Percentiles rank a stretch among this genome's conserved stretches.
These are phyloP conservation scores for Rhodotorula diobovata DNA, from an alignment of 768 basidiomycete genomes.

Conservation along the genomic window DNA sequence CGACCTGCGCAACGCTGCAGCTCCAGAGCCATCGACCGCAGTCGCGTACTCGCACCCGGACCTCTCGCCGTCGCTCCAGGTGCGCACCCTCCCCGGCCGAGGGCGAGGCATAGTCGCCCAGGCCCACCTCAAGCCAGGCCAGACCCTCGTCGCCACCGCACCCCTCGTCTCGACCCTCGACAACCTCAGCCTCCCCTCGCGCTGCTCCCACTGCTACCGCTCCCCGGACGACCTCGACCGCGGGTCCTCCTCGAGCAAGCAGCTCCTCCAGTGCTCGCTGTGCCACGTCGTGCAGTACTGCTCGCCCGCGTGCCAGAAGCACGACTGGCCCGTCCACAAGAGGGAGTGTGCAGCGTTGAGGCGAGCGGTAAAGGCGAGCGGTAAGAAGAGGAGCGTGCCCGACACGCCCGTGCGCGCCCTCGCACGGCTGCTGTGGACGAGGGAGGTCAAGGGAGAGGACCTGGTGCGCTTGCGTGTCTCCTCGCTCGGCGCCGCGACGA, in stretches of 20 bases:
- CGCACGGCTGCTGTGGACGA: conserved; percentile 59
- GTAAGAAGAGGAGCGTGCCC: conserved; percentile 49
- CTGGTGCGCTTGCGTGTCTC: conserved; percentile 7
- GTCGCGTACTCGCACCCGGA: conserved; percentile 2
- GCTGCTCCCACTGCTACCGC: conserved; percentile 28
- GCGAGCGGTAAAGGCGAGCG: conserved; percentile 47
- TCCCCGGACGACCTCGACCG: conserved; percentile 41
- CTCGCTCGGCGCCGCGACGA: too few relatives aligned
- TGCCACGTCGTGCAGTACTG: conserved; percentile 76
- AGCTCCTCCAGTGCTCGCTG: conserved; percentile 65
- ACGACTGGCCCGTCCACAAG: conserved; percentile 59
- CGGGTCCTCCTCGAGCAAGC: conserved; percentile 5
- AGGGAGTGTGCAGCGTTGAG: conserved; percentile 69
- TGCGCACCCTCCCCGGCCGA: background rate
- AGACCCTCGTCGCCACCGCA: conserved; percentile 18
- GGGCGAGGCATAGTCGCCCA: conserved; percentile 20
- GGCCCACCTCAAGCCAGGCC: background rate
- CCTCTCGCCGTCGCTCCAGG: conserved; percentile 11
- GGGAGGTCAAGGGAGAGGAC: conserved; percentile 56
- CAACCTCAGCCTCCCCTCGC: conserved; percentile 6
- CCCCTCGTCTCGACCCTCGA: conserved; percentile 34
- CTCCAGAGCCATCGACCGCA: too few relatives aligned
- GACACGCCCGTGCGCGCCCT: conserved; percentile 75
- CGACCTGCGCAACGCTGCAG: too few relatives aligned
- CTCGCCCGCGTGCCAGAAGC: conserved; percentile 53